These are phyloP conservation scores for Aspergillus candidus DNA, from an alignment of 2,329 filamentous ascomycete species.

Conservation along the genomic window DNA sequence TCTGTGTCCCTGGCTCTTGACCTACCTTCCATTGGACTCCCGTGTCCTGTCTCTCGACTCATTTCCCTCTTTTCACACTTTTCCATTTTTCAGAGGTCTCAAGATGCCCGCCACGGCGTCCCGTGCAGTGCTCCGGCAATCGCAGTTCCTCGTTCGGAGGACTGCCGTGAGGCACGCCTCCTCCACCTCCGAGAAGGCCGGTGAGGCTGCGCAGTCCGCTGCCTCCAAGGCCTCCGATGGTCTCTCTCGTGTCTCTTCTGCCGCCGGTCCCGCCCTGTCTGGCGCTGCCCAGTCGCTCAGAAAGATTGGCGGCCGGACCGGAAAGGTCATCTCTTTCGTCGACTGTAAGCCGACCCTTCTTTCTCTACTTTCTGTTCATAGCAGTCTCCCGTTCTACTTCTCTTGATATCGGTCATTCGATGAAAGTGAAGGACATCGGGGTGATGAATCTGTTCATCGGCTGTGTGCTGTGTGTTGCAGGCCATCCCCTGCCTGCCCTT, in stretches of 20 bases:
- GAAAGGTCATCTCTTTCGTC: conserved; percentile 68
- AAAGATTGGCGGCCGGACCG: conserved; percentile 77
- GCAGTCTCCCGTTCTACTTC: too few relatives aligned
- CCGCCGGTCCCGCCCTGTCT: conserved; percentile 70
- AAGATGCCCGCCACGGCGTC: conserved; percentile 41
- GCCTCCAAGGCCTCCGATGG: conserved; percentile 68
- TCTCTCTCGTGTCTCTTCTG: conserved; percentile 71
- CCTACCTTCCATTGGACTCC: conserved; percentile 36
- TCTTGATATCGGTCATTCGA: too few relatives aligned
- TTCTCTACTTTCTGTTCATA: neutral
- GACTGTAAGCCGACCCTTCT: conserved; percentile 62
- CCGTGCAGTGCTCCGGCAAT: conserved; percentile 43
- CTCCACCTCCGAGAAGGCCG: conserved; percentile 42
- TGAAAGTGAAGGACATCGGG: too few relatives aligned
- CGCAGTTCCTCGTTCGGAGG: conserved; percentile 42
- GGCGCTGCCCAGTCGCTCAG: conserved; percentile 67
- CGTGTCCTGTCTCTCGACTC: conserved; percentile 27
- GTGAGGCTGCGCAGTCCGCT: conserved; percentile 38
- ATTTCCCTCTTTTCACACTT: conserved; percentile 23
- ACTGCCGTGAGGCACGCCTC: conserved; percentile 44
- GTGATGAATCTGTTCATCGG: too few relatives aligned
- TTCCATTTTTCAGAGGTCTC: conserved; percentile 22
- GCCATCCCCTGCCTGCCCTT: neutral
- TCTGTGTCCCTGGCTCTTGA: conserved; percentile 23
- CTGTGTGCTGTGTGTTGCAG: too few relatives aligned